Conservation (phyloP, 805 yeast genomes). For the Spathaspora sp. region DNA sequence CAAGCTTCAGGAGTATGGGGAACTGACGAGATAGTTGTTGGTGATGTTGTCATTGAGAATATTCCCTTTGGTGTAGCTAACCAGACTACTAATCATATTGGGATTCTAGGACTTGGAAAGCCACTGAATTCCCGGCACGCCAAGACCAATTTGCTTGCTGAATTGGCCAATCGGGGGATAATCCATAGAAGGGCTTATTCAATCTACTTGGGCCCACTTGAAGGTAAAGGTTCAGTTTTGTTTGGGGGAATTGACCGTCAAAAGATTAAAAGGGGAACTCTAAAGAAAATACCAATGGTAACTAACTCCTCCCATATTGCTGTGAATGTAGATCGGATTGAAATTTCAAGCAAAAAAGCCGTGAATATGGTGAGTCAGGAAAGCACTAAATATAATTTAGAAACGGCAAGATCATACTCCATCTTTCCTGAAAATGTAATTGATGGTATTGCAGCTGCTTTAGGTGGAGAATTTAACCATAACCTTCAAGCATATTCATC, state of each 20-base stretch:
- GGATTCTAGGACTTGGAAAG: not conserved
- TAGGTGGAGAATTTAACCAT: conserved; percentile 40
- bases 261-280: conserved; percentile 13
- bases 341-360: conserved; percentile 4
- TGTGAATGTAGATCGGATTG: conserved; percentile 43
- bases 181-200: conserved; percentile 33
- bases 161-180: conserved; percentile 27
- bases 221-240: not conserved
- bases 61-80: not conserved
- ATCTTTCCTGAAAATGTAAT: conserved; percentile 41
- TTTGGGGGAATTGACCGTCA: not conserved
- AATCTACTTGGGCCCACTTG: conserved; percentile 25
- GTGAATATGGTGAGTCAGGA: conserved; percentile 15
- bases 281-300: conserved; percentile 27
- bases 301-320: conserved; percentile 34
- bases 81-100: not conserved
- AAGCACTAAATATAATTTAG: conserved; percentile 22
- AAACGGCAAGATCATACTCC: conserved; percentile 32
- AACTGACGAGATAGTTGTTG: not conserved
- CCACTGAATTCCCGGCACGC: not conserved
- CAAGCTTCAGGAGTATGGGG: not conserved
- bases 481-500: conserved; percentile 43
- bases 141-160: conserved; percentile 37
- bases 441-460: conserved; percentile 27
- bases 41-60: not conserved